Conservation (phyloP, 495 filamentous ascomycete genomes). For the Cercophora newfieldiana region DNA sequence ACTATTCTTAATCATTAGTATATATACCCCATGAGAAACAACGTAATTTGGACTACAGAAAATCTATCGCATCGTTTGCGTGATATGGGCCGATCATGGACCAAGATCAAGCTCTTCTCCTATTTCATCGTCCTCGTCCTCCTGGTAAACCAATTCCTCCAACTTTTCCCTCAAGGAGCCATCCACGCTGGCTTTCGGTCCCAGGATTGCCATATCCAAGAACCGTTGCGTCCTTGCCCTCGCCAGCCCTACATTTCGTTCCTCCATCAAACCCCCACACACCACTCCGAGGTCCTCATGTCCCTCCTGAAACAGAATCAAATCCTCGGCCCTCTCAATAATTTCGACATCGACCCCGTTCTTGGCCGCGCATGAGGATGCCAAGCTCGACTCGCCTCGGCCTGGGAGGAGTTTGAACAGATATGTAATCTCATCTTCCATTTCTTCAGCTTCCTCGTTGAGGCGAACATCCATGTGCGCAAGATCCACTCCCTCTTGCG, state of each 20-base stretch:
- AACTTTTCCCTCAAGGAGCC: constrained; percentile 18
- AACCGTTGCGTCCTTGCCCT: constrained; percentile 25
- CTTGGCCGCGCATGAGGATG: constrained; percentile 78
- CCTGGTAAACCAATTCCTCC: background rate
- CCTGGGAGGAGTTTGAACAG: constrained; percentile 74
- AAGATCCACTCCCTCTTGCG: constrained; percentile 62
- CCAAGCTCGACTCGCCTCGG: constrained; percentile 78
- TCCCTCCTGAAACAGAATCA: constrained; percentile 66
- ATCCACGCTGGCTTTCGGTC: background rate
- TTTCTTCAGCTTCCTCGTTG: constrained; percentile 56
- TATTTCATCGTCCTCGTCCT: background rate
- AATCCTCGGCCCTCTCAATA: constrained; percentile 72
- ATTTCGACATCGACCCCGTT: constrained; percentile 76
- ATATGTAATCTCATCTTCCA: constrained; percentile 80
- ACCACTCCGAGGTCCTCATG: constrained; percentile 45
- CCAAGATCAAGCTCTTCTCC: background rate
- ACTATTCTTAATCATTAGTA: background rate
- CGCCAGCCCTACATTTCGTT: constrained; percentile 14
- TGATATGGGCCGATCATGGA: background rate
- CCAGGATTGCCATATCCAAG: constrained; percentile 19
- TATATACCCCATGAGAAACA: background rate
- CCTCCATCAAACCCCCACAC: constrained; percentile 13
- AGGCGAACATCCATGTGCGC: constrained; percentile 88
- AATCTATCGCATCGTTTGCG: background rate
- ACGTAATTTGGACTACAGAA: background rate